phyloP scores from a whole-genome alignment of 2,329 filamentous ascomycete genomes.

The Alternaria incomplexa region DNA sequence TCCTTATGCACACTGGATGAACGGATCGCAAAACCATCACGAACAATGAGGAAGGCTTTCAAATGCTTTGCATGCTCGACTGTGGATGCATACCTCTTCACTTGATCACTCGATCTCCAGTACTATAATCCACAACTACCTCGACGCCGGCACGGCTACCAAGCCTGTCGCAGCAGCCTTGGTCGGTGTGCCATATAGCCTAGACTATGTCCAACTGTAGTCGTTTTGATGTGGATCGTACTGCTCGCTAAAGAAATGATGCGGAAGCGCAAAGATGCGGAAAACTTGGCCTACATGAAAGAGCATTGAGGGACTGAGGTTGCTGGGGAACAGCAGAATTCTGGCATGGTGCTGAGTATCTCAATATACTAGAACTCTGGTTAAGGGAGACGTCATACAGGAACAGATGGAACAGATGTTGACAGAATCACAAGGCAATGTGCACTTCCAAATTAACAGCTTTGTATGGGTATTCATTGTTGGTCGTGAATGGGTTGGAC shows the following conservation, averaged over 20 bases:
- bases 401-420: neutral
- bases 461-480: too few relatives aligned
- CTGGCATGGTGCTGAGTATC: neutral
- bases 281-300: neutral
- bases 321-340: neutral
- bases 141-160: neutral
- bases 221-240: neutral
- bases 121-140: neutral
- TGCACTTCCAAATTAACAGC: neutral
- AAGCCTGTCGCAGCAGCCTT: neutral
- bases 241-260: neutral
- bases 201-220: neutral
- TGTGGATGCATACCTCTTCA: neutral
- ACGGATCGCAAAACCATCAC: neutral
- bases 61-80: neutral
- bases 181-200: neutral
- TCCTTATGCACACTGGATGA: conserved; percentile 21
- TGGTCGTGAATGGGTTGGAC: too few relatives aligned
- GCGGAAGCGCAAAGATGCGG: neutral
- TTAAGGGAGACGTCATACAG: neutral
- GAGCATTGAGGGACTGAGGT: neutral
- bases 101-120: neutral
- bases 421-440: neutral
- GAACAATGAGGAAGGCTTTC: neutral
- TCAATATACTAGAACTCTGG: neutral